Evolutionary conservation across 345 rosid genomes (phyloP).

Genomic region (Ricinus communis): DNA sequence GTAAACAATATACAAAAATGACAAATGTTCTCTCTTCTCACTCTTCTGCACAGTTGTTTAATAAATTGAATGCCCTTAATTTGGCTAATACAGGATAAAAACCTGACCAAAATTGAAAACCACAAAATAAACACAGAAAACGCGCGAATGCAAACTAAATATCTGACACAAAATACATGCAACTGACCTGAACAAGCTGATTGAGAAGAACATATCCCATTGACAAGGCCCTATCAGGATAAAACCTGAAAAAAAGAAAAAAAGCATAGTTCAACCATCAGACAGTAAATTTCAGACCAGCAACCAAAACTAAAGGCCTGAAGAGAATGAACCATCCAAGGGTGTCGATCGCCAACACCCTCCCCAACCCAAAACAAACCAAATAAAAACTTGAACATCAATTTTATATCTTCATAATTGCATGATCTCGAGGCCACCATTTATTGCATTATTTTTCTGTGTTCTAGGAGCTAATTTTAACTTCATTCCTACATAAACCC

Average conservation of each 20-base stretch:
- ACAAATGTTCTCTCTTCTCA: neutral
- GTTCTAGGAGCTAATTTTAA: too few species aligned
- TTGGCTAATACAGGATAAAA: neutral
- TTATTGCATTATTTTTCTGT: too few species aligned
- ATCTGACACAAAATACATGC: neutral
- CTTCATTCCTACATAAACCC: too few species aligned
- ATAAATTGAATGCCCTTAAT: too few species aligned
- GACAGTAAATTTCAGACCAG: neutral
- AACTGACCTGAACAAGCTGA: conserved; percentile 73
- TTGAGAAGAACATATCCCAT: conserved; percentile 63
- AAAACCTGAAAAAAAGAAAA: conserved; percentile 64
- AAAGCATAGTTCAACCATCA: conserved; percentile 17
- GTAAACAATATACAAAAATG: neutral
- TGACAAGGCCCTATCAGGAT: conserved; percentile 73
- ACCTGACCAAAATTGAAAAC: neutral
- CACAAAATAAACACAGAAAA: neutral
- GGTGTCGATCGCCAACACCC: neutral
- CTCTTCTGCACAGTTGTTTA: too few species aligned
- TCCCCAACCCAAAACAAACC: neutral
- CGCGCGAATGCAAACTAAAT: neutral
- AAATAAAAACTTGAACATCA: neutral
- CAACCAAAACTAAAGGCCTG: neutral
- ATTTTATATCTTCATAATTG: neutral
- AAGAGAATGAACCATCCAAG: neutral
- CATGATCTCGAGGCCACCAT: too few species aligned